phyloP scores from a whole-genome alignment of 108 stramenopile genomes.

The Pseudonitzschia multistriata region DNA sequence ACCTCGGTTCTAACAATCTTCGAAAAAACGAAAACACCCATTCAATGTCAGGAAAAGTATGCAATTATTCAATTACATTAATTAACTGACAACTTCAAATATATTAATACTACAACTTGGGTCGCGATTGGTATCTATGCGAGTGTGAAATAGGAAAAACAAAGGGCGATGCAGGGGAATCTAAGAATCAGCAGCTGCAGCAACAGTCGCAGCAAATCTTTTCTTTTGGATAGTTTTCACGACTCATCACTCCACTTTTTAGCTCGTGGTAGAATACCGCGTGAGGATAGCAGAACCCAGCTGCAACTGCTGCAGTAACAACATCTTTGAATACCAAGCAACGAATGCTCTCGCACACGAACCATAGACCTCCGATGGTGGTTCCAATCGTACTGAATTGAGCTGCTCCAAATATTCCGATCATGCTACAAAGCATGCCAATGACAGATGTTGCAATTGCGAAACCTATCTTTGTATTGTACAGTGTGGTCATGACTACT shows the following conservation, averaged over 20 bases:
- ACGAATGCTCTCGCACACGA: constrained; percentile 1
- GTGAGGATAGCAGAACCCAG: constrained; percentile 36
- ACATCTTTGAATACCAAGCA: constrained; percentile 5
- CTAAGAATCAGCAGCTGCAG: neutral
- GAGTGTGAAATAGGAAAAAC: neutral
- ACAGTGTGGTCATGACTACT: constrained; percentile 1
- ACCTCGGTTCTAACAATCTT: no score
- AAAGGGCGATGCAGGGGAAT: neutral
- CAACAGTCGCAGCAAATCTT: constrained; percentile 34
- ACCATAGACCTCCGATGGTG: constrained; percentile 17
- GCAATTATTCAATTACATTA: no score
- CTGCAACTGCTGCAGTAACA: constrained; percentile 16
- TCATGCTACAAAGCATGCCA: constrained; percentile 16
- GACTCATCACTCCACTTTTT: constrained; percentile 33
- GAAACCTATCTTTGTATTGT: neutral
- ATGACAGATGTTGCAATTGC: neutral
- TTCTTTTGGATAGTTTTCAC: constrained; percentile 33
- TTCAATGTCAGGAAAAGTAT: no score
- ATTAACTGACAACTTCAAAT: no score
- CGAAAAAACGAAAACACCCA: no score
- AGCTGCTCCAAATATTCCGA: constrained; percentile 24
- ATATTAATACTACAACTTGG: no score
- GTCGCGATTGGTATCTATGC: no score
- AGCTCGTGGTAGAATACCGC: constrained; percentile 37
- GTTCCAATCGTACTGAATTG: constrained; percentile 15